A percentile compares a stretch with the other conserved stretches of the same genome.
These are phyloP conservation scores for Mycena galericulata DNA, from an alignment of 768 basidiomycete species.

Conservation along the genomic window DNA sequence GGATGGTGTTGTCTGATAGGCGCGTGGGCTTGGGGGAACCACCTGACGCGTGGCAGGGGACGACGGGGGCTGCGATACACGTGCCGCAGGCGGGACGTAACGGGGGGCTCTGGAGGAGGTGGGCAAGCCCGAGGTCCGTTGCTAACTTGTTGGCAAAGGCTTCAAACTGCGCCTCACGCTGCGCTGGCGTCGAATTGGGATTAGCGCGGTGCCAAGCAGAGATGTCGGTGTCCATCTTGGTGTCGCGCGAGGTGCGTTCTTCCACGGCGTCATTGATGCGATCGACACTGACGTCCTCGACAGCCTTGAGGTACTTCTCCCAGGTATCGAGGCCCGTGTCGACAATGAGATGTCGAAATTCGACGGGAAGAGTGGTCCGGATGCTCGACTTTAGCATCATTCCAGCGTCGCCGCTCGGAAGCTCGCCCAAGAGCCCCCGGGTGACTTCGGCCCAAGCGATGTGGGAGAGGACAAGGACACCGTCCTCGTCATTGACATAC, in stretches of 20 bases:
- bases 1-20: not conserved
- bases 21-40: not conserved
- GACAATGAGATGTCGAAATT: too few relatives aligned
- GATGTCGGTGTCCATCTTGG: too few relatives aligned
- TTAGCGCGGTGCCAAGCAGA: not conserved
- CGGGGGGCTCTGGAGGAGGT: not conserved
- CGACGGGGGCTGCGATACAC: not conserved
- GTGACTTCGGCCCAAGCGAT: conserved; percentile 6
- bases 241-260: too few relatives aligned
- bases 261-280: too few relatives aligned
- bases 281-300: too few relatives aligned
- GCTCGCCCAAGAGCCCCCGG: not conserved
- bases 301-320: too few relatives aligned
- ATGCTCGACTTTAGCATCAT: too few relatives aligned
- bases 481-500: conserved; percentile 4
- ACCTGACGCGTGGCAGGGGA: not conserved
- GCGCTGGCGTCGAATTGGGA: not conserved
- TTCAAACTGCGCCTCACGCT: not conserved
- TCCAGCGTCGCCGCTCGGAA: too few relatives aligned
- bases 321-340: too few relatives aligned
- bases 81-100: not conserved
- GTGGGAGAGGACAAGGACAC: not conserved
- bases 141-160: too few relatives aligned
- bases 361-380: too few relatives aligned
- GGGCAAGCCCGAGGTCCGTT: too few relatives aligned